These are phyloP conservation scores for Guyanaporus albipodus DNA, from an alignment of 768 basidiomycete species.

Conservation along the genomic window DNA sequence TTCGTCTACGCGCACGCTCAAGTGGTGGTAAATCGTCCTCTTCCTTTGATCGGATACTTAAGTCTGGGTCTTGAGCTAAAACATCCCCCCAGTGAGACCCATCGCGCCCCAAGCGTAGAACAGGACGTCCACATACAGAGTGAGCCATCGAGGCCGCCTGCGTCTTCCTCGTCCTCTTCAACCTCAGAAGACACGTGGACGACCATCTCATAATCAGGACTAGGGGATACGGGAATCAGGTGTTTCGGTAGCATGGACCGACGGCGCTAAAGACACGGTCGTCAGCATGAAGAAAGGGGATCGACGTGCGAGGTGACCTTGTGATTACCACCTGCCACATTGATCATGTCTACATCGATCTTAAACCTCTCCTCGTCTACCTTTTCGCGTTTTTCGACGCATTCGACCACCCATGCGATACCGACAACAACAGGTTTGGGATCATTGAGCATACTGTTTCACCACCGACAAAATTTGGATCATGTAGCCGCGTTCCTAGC, in stretches of 20 bases:
- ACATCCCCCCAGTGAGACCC: slow-evolving; percentile 3
- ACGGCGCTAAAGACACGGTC: slow-evolving; percentile 50
- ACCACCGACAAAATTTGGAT: neutral
- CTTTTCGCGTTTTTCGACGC: slow-evolving; percentile 60
- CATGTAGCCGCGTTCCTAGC: neutral
- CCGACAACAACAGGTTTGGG: slow-evolving; percentile 74
- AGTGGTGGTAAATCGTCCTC: slow-evolving; percentile 64
- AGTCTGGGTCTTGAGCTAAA: slow-evolving; percentile 25
- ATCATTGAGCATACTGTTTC: slow-evolving; percentile 53
- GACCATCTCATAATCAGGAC: slow-evolving; percentile 6
- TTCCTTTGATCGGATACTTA: slow-evolving; percentile 32
- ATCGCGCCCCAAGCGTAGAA: neutral
- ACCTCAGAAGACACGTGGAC: slow-evolving; percentile 23
- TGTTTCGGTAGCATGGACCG: slow-evolving; percentile 70
- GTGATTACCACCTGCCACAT: slow-evolving; percentile 56
- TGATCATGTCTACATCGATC: slow-evolving; percentile 56
- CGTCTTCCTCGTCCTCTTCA: slow-evolving; percentile 31
- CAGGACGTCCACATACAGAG: slow-evolving; percentile 17
- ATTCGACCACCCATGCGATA: slow-evolving; percentile 88
- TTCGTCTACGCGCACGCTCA: slow-evolving; percentile 59
- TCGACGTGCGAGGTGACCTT: slow-evolving; percentile 40
- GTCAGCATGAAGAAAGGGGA: neutral
- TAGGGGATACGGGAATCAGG: slow-evolving; percentile 35
- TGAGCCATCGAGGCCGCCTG: slow-evolving; percentile 20
- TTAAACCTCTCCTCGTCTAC: slow-evolving; percentile 65